These are phyloP conservation scores for Peterozyma toletana DNA, from an alignment of 805 yeast species.

Conservation along the genomic window DNA sequence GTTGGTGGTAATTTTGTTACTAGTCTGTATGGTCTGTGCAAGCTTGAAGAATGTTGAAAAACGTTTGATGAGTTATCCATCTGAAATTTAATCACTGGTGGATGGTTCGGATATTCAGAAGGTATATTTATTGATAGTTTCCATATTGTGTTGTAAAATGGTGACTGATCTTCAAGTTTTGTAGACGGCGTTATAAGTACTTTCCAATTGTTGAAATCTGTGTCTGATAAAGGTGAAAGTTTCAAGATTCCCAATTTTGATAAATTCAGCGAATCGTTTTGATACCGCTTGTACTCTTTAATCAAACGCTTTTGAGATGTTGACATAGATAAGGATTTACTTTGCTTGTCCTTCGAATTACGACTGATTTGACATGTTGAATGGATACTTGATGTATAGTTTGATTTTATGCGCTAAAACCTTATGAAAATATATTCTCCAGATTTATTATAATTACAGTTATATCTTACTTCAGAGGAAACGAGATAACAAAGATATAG, in stretches of 20 bases:
- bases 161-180: constrained; percentile 40
- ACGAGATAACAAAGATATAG: not conserved
- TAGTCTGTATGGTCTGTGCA: too few species aligned
- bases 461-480: too few species aligned
- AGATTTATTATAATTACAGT: too few species aligned
- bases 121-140: constrained; percentile 37
- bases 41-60: too few species aligned
- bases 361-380: too few species aligned
- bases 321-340: constrained; percentile 5
- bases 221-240: constrained; percentile 35
- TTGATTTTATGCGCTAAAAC: too few species aligned
- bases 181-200: constrained; percentile 26
- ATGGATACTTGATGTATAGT: too few species aligned
- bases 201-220: constrained; percentile 44
- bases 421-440: too few species aligned
- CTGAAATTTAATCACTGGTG: constrained; percentile 47
- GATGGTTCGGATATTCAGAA: constrained; percentile 44
- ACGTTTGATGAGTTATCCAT: too few species aligned
- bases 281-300: constrained; percentile 25
- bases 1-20: constrained; percentile 15
- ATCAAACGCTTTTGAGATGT: constrained; percentile 25
- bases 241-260: constrained; percentile 24
- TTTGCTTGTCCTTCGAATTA: too few species aligned
- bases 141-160: constrained; percentile 46
- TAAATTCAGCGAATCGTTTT: constrained; percentile 17